These are phyloP conservation scores for Aureobasidium sp. DNA, from an alignment of 2,329 filamentous ascomycete species.

Conservation along the genomic window DNA sequence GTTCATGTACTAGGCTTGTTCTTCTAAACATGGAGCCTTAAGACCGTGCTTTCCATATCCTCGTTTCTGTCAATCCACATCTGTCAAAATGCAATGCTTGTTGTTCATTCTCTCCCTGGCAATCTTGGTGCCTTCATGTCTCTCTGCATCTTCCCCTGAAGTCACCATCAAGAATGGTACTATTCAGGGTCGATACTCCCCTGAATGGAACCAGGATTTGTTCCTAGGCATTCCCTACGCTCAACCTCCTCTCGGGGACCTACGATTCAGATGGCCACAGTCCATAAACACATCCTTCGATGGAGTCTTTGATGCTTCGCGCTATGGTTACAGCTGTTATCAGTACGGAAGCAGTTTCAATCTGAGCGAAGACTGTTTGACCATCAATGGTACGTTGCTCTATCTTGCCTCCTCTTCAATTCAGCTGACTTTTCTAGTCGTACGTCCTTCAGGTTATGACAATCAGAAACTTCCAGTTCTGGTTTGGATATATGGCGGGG, in stretches of 20 bases:
- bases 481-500: slow-evolving; percentile 20
- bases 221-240: slow-evolving; percentile 39
- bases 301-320: slow-evolving; percentile 32
- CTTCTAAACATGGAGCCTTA: background rate
- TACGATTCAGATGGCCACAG: slow-evolving; percentile 29
- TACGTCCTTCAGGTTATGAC: slow-evolving; percentile 21
- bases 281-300: slow-evolving; percentile 33
- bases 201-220: slow-evolving; percentile 38
- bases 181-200: slow-evolving; percentile 31
- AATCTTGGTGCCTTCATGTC: background rate
- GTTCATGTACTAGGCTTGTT: background rate
- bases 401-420: background rate
- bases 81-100: background rate
- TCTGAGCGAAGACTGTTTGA: slow-evolving; percentile 45
- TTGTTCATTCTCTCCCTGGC: background rate
- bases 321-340: slow-evolving; percentile 42
- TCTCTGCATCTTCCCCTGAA: slow-evolving; percentile 22
- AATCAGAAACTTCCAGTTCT: slow-evolving; percentile 17
- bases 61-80: background rate
- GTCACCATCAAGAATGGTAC: slow-evolving; percentile 39
- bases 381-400: slow-evolving; percentile 30
- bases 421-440: slow-evolving; percentile 7
- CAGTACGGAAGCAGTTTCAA: slow-evolving; percentile 36
- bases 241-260: slow-evolving; percentile 28
- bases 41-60: background rate